Base-by-base conservation (phyloP, 2,329 filamentous ascomycete species). In the Pyrenochaeta sp. region DNA sequence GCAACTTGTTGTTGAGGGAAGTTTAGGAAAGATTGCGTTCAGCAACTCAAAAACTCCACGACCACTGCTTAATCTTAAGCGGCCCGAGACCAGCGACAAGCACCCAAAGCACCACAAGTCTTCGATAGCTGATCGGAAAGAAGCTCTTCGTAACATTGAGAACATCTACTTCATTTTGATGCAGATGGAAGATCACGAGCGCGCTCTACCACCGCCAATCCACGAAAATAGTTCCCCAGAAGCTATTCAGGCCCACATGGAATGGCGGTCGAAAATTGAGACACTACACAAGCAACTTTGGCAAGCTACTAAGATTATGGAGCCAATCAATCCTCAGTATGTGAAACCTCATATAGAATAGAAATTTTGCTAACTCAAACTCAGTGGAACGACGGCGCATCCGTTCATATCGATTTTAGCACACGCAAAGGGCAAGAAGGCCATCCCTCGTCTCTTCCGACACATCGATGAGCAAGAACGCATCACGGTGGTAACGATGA, bases 11-110 rank as follows among this genome's bases (percentile, higher is more conserved):
- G 93, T 99, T 46, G 93, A 96, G 67, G 94, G 94, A 18, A 96
- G 91, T 65, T 76, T 99, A 35, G 94, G 94, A 55, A 99, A 97
- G 77, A 99, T 99, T 44, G 96, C 93, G 0, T 99, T 97, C 76
- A 96, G 93, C 78, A 99, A 99, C 64, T 90, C 94, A 34, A 99
- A 97, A 78, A 96, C 94, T 0, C 94, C 94, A 0, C 94, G 96
- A 72, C 91, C 93, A 11, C 78, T 97, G 44, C 84, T 99, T 35
- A 99, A 95, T 69, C 92, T 99, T 76, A 97, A 96, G 78, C 88
- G 92, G 21, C 80, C 84, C 14, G 92, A 96, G 36, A 85, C 79
- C 53, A 77, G 77, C 27, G 82, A 84, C 30, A 66, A 73, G 44
- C 52, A 56, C 13, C 52, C 53, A 1, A 74, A 74, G n/a, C 59